Base-by-base conservation (phyloP, 129 eudicot species). In the Chrysanthemum seticuspe region DNA sequence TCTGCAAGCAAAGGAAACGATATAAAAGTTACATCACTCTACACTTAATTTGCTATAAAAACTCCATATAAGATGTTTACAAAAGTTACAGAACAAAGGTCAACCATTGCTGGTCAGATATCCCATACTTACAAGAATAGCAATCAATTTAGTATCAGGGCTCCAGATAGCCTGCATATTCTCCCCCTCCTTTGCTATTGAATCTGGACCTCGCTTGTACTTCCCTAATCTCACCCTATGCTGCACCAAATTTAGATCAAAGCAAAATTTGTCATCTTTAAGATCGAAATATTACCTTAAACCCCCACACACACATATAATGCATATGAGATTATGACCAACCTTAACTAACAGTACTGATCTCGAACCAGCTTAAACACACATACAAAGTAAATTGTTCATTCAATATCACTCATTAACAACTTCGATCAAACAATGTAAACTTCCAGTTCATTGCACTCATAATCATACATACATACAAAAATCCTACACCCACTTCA, bases 221-320 rank as follows among this genome's bases (percentile, higher is more conserved):
- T 86, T 94, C 70, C 96, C 97, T 85, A 94, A 74, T 76, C 96
- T 90, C 79, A 94, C 86, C 85, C 96, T 90, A 84, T 94, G 97
- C 99, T 94, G 95, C 81, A 74, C 12, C 77, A 55, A 62, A 73
- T 55, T 45, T 47, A 62, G 25, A 70, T 21, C 60, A 57, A 67
- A 71, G 64, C 12, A 67, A 73, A 83, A 16, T 3, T 19, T n/a
- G 34, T 40, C 71, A 78, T 62, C 73, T 53, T n/a, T 49, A 54
- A 65, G 11, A 69, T 58, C 10, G 60, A 55, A 74, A 70, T 55
- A 62, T 70, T 36, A 5, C 13, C 12, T 74, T 44, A 73, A 40
- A 74, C 53, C 77, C 77, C 66, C 68, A 15, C 58, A 74, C 13
- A 74, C 36, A 52, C 67, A 64, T 71, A 31, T 11, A 76, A 76